Evolutionary conservation across 257 asterid species (phyloP), one percentile per base, ranked within the genome.

Genomic region (Rauvolfia tetraphylla): DNA sequence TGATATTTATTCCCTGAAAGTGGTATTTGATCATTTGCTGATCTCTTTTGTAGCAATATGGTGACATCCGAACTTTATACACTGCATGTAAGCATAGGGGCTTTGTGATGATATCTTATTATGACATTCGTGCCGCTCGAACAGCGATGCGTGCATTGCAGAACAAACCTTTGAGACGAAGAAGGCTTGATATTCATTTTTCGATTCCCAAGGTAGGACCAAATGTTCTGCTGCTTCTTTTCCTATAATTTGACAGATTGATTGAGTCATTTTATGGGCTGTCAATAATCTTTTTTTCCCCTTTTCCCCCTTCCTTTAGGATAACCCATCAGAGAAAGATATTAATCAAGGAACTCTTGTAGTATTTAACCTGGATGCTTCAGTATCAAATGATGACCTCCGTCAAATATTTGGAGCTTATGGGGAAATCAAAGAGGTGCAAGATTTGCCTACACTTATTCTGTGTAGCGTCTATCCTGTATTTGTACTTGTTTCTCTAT

Each of bases 341-440:
- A 58, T 95, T 74, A 95, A 95, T 82, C 99, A 95, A 85, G 99
- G 99, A 80, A 95, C 99, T 71, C 85, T 95, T 36, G 99, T 95
- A 80, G 97, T 89, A 61, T 95, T 95, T 85, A 95, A 95, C 87
- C 83, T 95, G 90, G 99, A 95, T 82, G 87, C 97, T 39, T 95
- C 99, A 61, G 98, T 95, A 70, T 86, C 97, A 66, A 91, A 87
- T 65, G 98, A 93, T n/a, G 97, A 95, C 77, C 93, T 95, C 78
- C 95, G 91, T 79, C 96, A 89, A 78, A 95, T 93, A 74, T 95
- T 95, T 81, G 98, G 99, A 80, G 89, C 88, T 82, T 91, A 93
- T 84, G 99, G 99, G 62, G 98, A 95, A 90, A 91, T 95, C 79
- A 95, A 95, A 87, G 99, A 95, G 98, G 99, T 95, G 73, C n/a